Percentiles rank a stretch among this genome's conserved stretches.
Conservation (phyloP, 2,329 filamentous ascomycete species). For the Fusarium armeniacum region DNA sequence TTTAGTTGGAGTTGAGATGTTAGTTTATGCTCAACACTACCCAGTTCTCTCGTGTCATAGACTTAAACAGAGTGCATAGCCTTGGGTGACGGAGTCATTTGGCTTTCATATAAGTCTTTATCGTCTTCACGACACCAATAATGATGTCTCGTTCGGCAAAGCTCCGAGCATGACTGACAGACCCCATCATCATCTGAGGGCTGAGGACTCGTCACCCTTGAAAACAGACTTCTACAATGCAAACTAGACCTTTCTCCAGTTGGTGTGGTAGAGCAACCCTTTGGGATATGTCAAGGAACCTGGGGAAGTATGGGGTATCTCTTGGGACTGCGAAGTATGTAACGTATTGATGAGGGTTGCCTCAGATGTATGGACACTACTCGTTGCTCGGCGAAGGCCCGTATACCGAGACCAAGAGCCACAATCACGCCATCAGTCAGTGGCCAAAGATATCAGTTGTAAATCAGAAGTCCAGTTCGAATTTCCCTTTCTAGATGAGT, state of each 20-base stretch:
- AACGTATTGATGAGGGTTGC: background rate
- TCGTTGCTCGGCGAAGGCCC: background rate
- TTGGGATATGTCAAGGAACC: background rate
- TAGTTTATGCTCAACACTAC: background rate
- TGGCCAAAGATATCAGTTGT: background rate
- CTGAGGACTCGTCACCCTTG: background rate
- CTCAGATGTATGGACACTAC: background rate
- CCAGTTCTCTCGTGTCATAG: background rate
- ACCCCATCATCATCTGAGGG: background rate
- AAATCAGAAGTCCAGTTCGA: background rate
- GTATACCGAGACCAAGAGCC: constrained; percentile 2
- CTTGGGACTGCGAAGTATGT: background rate
- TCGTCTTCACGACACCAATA: constrained; percentile 1
- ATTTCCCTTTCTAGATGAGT: background rate
- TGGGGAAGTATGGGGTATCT: constrained; percentile 4
- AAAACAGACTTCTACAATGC: background rate
- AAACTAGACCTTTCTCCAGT: background rate
- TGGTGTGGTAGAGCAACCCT: background rate
- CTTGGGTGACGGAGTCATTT: no score
- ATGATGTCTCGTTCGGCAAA: constrained; percentile 24
- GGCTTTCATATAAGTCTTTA: background rate
- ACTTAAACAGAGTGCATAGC: background rate
- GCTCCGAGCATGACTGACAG: constrained; percentile 24
- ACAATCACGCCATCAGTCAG: constrained; percentile 12
- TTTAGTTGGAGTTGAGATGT: background rate